A percentile compares a stretch with the other conserved stretches of the same genome.
Conservation (phyloP, 2,329 filamentous ascomycete genomes). For the Thermochaetoides dissita region DNA sequence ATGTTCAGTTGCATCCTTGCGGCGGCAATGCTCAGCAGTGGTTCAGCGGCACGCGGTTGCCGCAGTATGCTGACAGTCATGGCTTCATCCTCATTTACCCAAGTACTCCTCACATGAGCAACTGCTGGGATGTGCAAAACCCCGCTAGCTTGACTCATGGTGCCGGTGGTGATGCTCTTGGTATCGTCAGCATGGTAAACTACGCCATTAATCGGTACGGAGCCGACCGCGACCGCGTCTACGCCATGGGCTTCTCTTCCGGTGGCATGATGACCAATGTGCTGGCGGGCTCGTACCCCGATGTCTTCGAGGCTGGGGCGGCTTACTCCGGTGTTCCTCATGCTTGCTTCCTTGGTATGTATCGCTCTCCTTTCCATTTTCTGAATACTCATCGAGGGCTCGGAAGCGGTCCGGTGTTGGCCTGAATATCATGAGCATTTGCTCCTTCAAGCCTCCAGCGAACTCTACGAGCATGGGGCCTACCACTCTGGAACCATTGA, state of each 20-base stretch:
- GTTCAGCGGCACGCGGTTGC: constrained; percentile 30
- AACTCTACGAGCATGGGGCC: not conserved
- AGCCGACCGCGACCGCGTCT: constrained; percentile 31
- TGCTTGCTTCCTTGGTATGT: constrained; percentile 16
- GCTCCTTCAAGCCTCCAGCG: too few species aligned
- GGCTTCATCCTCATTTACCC: constrained; percentile 33
- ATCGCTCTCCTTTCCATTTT: too few species aligned
- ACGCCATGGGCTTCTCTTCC: constrained; percentile 29
- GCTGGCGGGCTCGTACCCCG: constrained; percentile 20
- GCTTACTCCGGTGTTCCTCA: constrained; percentile 19
- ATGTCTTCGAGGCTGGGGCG: constrained; percentile 20
- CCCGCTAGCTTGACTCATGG: constrained; percentile 31
- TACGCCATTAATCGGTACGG: constrained; percentile 33
- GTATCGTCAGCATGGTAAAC: constrained; percentile 38
- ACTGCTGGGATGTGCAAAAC: constrained; percentile 41
- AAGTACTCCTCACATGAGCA: constrained; percentile 25
- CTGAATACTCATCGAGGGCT: too few species aligned
- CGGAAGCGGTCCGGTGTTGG: too few species aligned
- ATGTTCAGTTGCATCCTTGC: constrained; percentile 29
- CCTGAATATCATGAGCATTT: too few species aligned
- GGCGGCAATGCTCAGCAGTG: constrained; percentile 26
- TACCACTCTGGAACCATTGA: not conserved
- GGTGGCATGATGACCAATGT: constrained; percentile 27
- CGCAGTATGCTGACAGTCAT: constrained; percentile 21
- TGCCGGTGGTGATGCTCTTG: constrained; percentile 34